Percentiles rank a stretch among this genome's conserved stretches.
Evolutionary conservation across 495 filamentous ascomycete species (phyloP).

Genomic region (Staphylotrichum longicolle): DNA sequence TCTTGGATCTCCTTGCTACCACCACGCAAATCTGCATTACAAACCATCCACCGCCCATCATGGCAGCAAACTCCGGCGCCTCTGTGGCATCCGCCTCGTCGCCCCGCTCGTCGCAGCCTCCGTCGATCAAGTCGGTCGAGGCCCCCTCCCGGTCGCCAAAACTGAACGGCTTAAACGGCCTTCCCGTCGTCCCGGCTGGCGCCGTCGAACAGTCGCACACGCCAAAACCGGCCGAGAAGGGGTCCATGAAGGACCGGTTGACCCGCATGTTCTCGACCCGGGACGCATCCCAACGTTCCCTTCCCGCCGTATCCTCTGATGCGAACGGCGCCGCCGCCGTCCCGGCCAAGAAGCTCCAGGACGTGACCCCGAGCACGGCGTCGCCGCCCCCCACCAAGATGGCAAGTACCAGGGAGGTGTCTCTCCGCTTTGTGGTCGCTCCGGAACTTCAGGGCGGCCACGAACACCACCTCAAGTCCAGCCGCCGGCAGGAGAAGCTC

Average conservation of each 20-base stretch:
- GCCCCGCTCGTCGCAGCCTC: slow-evolving; percentile 44
- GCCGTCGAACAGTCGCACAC: slow-evolving; percentile 32
- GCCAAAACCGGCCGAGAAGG: slow-evolving; percentile 45
- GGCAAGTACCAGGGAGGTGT: slow-evolving; percentile 29
- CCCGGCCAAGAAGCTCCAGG: slow-evolving; percentile 10
- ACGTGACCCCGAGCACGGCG: slow-evolving; percentile 12
- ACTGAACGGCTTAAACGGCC: slow-evolving; percentile 40
- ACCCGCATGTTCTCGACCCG: slow-evolving; percentile 53
- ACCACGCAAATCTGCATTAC: too few species aligned
- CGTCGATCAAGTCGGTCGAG: slow-evolving; percentile 48
- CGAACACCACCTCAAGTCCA: slow-evolving; percentile 80
- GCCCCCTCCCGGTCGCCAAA: slow-evolving; percentile 42
- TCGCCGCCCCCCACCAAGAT: slow-evolving; percentile 26
- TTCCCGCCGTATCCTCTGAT: slow-evolving; percentile 18
- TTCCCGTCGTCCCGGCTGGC: slow-evolving; percentile 21
- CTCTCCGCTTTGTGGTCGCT: slow-evolving; percentile 43
- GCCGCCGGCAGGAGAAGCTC: slow-evolving; percentile 90
- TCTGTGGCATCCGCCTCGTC: slow-evolving; percentile 38
- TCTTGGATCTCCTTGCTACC: background rate
- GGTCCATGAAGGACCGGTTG: slow-evolving; percentile 48
- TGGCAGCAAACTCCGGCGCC: slow-evolving; percentile 26
- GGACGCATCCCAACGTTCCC: slow-evolving; percentile 33
- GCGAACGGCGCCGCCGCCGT: slow-evolving; percentile 24
- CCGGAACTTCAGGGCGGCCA: slow-evolving; percentile 60
- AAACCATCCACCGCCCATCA: slow-evolving; percentile 13